phyloP scores from a whole-genome alignment of 176 grass and related monocot genomes.

The Oryza punctata region DNA sequence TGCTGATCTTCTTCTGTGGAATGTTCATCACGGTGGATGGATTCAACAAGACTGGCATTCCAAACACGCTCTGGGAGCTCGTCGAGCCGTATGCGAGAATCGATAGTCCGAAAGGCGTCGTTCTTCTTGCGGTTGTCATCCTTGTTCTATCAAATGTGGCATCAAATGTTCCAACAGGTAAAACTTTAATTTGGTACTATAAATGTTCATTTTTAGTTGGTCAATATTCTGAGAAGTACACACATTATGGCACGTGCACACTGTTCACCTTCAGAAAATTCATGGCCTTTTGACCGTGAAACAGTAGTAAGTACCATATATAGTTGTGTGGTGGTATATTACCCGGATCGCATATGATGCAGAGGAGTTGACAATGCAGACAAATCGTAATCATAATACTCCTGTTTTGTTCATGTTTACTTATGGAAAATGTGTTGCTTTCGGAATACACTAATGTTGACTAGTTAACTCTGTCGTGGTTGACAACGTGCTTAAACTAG shows the following conservation, averaged over 20 bases:
- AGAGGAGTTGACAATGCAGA: not conserved
- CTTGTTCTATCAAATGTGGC: slow-evolving; percentile 94
- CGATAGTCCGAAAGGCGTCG: slow-evolving; percentile 57
- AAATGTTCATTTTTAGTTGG: not conserved
- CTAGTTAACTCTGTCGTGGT: not conserved
- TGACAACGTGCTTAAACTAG: not conserved
- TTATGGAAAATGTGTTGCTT: not conserved
- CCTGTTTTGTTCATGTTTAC: not conserved
- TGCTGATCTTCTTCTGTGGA: slow-evolving; percentile 96
- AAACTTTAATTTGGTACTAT: not conserved
- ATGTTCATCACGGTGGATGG: slow-evolving; percentile 99
- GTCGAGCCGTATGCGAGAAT: slow-evolving; percentile 82
- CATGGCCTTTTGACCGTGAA: not conserved
- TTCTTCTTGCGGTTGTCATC: slow-evolving; percentile 68
- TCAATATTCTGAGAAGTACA: not conserved
- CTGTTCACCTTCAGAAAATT: not conserved
- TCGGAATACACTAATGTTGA: not conserved
- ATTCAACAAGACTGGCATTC: slow-evolving; percentile 91
- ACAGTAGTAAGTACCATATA: not conserved
- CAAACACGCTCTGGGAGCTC: slow-evolving; percentile 76
- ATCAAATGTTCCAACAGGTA: slow-evolving; percentile 98
- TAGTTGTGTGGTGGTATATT: not conserved
- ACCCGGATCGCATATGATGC: not conserved
- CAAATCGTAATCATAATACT: not conserved
- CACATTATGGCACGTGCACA: not conserved